phyloP scores from a whole-genome alignment of 2,329 filamentous ascomycete genomes.

The Blumeria hordei region DNA sequence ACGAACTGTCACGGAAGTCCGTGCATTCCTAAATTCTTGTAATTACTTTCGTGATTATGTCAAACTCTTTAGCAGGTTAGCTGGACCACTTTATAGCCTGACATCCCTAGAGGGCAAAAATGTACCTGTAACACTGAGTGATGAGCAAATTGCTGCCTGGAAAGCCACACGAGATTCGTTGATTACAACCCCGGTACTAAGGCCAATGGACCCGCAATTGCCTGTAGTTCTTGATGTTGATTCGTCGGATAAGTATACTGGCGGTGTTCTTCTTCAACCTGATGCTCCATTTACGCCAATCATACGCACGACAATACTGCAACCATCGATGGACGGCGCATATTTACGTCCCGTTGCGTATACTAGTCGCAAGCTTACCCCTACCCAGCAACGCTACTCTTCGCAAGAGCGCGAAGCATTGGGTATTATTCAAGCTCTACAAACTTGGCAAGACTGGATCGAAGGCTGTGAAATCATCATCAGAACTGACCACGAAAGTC shows the following conservation, averaged over 20 bases:
- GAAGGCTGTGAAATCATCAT: not conserved
- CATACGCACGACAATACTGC: not conserved
- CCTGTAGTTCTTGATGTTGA: not conserved
- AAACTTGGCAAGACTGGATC: not conserved
- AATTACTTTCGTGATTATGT: constrained; percentile 1
- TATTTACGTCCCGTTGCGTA: not conserved
- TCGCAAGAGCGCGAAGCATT: not conserved
- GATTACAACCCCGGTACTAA: not conserved
- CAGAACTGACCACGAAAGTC: not conserved
- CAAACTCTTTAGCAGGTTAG: not conserved
- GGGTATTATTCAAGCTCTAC: not conserved
- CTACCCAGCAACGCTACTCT: not conserved
- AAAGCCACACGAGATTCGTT: not conserved
- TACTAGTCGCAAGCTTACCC: not conserved
- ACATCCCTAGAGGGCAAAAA: not conserved
- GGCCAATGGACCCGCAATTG: not conserved
- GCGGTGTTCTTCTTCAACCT: not conserved
- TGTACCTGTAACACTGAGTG: not conserved
- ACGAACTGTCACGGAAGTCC: not conserved
- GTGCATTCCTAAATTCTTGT: not conserved
- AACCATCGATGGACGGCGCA: not conserved
- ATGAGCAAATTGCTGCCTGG: not conserved
- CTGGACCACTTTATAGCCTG: not conserved
- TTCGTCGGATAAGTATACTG: not conserved
- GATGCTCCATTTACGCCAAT: too few relatives aligned